A percentile compares a stretch with the other conserved stretches of the same genome.
phyloP scores from a whole-genome alignment of 2,329 filamentous ascomycete genomes.

The Stylonectria norvegica region DNA sequence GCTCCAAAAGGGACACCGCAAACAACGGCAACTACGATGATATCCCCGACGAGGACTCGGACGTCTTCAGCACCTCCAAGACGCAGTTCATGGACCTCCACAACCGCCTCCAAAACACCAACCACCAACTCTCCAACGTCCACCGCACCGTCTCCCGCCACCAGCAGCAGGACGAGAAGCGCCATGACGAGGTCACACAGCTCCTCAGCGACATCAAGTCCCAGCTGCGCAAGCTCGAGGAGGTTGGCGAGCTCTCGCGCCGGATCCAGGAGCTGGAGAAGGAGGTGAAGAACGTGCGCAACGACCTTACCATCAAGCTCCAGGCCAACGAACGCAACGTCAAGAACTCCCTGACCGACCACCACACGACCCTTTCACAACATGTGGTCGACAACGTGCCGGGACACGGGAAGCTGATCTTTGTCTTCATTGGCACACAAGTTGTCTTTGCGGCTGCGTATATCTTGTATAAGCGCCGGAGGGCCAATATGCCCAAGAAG shows the following conservation, averaged over 20 bases:
- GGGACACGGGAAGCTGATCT: constrained; percentile 55
- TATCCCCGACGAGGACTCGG: constrained; percentile 47
- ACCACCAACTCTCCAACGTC: constrained; percentile 64
- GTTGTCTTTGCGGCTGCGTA: constrained; percentile 66
- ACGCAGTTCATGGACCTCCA: constrained; percentile 80
- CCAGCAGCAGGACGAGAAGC: constrained; percentile 50
- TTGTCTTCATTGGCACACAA: constrained; percentile 73
- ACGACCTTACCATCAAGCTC: constrained; percentile 49
- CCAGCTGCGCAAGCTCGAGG: constrained; percentile 45
- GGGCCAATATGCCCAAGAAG: constrained; percentile 80
- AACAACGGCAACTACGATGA: constrained; percentile 36
- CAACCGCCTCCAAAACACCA: constrained; percentile 72
- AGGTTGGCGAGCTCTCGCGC: constrained; percentile 41
- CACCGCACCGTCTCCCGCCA: constrained; percentile 54
- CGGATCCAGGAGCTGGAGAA: constrained; percentile 53
- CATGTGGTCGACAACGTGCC: constrained; percentile 47
- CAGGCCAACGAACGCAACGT: constrained; percentile 50
- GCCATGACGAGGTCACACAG: constrained; percentile 52
- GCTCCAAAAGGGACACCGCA: constrained; percentile 28
- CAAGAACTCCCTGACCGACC: constrained; percentile 49
- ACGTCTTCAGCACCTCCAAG: constrained; percentile 46
- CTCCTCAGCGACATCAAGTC: constrained; percentile 46
- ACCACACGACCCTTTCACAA: constrained; percentile 48
- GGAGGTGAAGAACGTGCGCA: constrained; percentile 56
- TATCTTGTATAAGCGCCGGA: constrained; percentile 74